Evolutionary conservation across 129 eudicot genomes (phyloP).

Genomic region (Escallonia rubra): DNA sequence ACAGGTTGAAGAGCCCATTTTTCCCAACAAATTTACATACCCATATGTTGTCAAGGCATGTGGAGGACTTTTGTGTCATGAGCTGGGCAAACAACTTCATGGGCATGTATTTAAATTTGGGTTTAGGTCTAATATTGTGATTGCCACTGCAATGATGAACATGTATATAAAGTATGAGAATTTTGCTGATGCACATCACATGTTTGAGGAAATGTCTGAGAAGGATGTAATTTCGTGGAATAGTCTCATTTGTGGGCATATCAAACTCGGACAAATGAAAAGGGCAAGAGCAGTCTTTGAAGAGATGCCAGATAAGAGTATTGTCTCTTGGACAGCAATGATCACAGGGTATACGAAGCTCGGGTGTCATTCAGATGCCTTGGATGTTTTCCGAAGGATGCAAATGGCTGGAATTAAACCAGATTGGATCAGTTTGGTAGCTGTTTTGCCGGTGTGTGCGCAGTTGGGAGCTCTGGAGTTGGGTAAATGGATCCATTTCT

Average conservation of each 20-base stretch:
- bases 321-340: conserved; percentile 58
- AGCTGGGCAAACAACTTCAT: conserved; percentile 47
- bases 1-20: conserved; percentile 17
- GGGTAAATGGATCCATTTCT: conserved; percentile 63
- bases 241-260: conserved; percentile 45
- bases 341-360: conserved; percentile 50
- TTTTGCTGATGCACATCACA: conserved; percentile 28
- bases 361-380: conserved; percentile 37
- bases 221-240: conserved; percentile 68
- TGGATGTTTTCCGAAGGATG: conserved; percentile 47
- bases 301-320: conserved; percentile 47
- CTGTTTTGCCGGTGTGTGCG: conserved; percentile 58
- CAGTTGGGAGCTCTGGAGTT: conserved; percentile 61
- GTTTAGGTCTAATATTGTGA: conserved; percentile 20
- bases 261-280: conserved; percentile 42
- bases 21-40: conserved; percentile 55
- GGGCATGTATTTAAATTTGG: conserved; percentile 45
- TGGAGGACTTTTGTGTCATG: conserved; percentile 34
- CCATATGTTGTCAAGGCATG: conserved; percentile 55
- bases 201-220: conserved; percentile 60
- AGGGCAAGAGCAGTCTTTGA: conserved; percentile 48
- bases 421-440: conserved; percentile 61
- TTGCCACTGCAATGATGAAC: conserved; percentile 43
- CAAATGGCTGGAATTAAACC: conserved; percentile 50
- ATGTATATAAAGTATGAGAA: conserved; percentile 53